phyloP scores from a whole-genome alignment of 2,329 filamentous ascomycete species.

The Didymellaceae sp. region DNA sequence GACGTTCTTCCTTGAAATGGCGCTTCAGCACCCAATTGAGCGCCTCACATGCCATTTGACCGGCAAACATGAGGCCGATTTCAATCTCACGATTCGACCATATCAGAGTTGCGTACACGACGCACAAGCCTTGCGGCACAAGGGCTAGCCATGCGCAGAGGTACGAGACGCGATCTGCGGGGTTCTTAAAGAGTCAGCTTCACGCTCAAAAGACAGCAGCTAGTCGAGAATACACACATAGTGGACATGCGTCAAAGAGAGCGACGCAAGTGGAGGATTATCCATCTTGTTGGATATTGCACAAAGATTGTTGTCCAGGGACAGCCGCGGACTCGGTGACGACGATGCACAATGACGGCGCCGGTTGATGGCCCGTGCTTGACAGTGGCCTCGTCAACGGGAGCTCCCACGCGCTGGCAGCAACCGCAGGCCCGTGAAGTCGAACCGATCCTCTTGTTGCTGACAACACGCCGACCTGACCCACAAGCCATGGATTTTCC shows the following conservation, averaged over 20 bases:
- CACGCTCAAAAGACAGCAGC: constrained; percentile 4
- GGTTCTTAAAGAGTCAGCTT: constrained; percentile 68
- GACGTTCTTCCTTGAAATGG: constrained; percentile 89
- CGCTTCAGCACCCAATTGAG: constrained; percentile 91
- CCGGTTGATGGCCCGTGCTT: background rate
- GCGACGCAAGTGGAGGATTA: constrained; percentile 74
- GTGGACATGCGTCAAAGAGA: constrained; percentile 94
- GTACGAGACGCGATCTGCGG: constrained; percentile 82
- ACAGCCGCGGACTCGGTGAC: background rate
- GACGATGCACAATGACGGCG: constrained; percentile 3
- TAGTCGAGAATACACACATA: constrained; percentile 68
- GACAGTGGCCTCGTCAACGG: background rate
- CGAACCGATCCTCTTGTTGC: too few relatives aligned
- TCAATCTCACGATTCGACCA: constrained; percentile 92
- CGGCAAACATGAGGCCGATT: constrained; percentile 85
- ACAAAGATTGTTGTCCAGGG: background rate
- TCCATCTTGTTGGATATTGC: constrained; percentile 48
- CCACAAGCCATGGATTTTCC: constrained; percentile 21
- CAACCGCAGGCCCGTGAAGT: background rate
- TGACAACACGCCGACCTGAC: background rate
- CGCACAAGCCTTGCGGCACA: constrained; percentile 86
- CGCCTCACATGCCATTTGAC: constrained; percentile 89
- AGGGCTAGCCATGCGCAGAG: constrained; percentile 93
- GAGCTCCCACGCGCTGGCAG: background rate
- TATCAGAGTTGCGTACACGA: constrained; percentile 88